Percentiles rank a stretch among this genome's conserved stretches.
phyloP scores from a whole-genome alignment of 257 asterid genomes.

The Craterostigma plantagineum region DNA sequence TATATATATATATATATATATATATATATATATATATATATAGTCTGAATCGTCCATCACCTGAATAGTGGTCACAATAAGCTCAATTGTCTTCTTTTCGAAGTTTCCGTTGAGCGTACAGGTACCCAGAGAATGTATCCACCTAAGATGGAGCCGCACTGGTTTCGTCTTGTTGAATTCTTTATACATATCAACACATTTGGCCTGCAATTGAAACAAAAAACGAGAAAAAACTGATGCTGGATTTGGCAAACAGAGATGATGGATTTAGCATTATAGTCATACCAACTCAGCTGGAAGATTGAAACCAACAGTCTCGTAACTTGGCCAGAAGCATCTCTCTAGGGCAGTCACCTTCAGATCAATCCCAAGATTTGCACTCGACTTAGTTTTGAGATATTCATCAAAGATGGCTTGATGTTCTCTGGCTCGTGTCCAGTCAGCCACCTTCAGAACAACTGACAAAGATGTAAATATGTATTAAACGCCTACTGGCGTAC shows the following conservation, averaged over 20 bases:
- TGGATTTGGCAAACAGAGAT: not conserved
- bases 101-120: not conserved
- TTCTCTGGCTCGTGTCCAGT: conserved; percentile 91
- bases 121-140: not conserved
- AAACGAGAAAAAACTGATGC: not conserved
- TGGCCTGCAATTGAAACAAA: conserved; percentile 6
- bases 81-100: not conserved
- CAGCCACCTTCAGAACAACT: conserved; percentile 47
- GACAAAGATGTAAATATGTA: too few species aligned
- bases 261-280: not conserved
- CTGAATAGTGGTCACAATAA: not conserved
- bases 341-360: not conserved
- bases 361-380: conserved; percentile 32
- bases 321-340: conserved; percentile 86
- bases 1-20: too few species aligned
- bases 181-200: not conserved
- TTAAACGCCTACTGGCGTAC: not conserved
- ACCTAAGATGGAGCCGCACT: not conserved
- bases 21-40: too few species aligned
- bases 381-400: conserved; percentile 7
- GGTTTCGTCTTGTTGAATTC: not conserved
- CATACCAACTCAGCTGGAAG: conserved; percentile 90
- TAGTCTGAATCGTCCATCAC: too few species aligned
- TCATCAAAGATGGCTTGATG: not conserved
- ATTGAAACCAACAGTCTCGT: conserved; percentile 87